Percentiles rank a stretch among this genome's conserved stretches.
phyloP scores from a whole-genome alignment of 2,329 filamentous ascomycete species.

The Aspergillus aculeatinus region DNA sequence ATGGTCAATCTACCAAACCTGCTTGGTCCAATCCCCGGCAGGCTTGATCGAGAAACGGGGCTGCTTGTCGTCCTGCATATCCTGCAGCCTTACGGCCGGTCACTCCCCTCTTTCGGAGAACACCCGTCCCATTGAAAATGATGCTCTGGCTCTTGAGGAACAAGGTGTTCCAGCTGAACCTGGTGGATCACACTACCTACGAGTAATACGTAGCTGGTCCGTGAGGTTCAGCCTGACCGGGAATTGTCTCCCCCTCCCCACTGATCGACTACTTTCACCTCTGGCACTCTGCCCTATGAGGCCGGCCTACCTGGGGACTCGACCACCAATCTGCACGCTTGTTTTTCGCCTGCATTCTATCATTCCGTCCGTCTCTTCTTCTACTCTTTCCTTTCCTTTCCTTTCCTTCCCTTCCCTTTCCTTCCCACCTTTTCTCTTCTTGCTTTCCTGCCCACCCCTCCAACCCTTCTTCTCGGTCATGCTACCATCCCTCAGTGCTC shows the following conservation, averaged over 20 bases:
- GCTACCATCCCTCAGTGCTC: background rate
- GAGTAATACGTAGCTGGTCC: background rate
- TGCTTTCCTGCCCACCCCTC: background rate
- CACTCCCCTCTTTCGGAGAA: background rate
- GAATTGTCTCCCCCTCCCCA: background rate
- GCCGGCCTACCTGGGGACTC: background rate
- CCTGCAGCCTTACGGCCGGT: background rate
- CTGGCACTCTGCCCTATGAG: slow-evolving; percentile 6
- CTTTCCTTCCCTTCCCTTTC: background rate
- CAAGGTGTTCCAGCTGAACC: background rate
- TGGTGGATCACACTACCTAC: background rate
- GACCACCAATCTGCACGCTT: background rate
- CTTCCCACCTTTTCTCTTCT: background rate
- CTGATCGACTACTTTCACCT: slow-evolving; percentile 6
- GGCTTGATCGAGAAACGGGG: background rate
- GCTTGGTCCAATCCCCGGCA: background rate
- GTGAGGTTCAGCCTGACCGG: slow-evolving; percentile 5
- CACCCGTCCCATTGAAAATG: background rate
- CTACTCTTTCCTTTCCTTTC: background rate
- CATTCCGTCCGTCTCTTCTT: background rate
- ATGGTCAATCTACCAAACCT: background rate
- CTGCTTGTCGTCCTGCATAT: background rate
- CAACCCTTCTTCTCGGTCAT: no score
- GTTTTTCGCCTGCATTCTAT: background rate
- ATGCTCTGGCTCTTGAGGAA: background rate